Conservation (phyloP, 2,329 filamentous ascomycete genomes). For the Hymenoscyphus albidus region DNA sequence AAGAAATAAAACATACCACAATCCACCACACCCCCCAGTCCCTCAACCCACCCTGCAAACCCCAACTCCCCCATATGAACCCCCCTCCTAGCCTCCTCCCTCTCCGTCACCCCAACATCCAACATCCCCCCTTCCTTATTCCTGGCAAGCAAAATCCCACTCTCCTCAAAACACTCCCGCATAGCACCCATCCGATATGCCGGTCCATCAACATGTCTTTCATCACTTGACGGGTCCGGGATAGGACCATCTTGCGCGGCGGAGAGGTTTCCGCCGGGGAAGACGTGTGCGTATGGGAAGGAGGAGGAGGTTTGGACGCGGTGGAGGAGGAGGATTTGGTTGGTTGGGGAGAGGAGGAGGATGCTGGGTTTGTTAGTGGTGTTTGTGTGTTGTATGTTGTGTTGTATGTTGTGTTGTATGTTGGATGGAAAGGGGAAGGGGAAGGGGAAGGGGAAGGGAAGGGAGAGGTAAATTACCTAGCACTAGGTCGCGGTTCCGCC, state of each 20-base stretch:
- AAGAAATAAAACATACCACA: slow-evolving; percentile 45
- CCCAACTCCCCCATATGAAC: slow-evolving; percentile 64
- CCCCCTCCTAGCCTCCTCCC: slow-evolving; percentile 61
- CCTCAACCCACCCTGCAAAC: slow-evolving; percentile 63
- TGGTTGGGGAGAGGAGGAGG: slow-evolving; percentile 76
- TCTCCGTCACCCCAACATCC: slow-evolving; percentile 53
- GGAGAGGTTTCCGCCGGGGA: slow-evolving; percentile 85
- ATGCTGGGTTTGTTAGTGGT: slow-evolving; percentile 50
- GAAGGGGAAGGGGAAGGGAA: too few species aligned
- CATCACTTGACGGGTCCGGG: slow-evolving; percentile 43
- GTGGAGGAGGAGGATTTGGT: slow-evolving; percentile 84
- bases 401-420: not conserved
- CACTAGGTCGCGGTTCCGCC: slow-evolving; percentile 57
- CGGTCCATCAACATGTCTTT: slow-evolving; percentile 64
- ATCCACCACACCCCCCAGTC: slow-evolving; percentile 59
- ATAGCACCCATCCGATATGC: slow-evolving; percentile 81
- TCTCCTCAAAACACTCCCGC: slow-evolving; percentile 92
- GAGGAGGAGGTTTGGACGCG: slow-evolving; percentile 77
- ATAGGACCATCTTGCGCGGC: slow-evolving; percentile 67
- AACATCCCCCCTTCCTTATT: slow-evolving; percentile 52
- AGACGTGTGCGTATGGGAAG: slow-evolving; percentile 91
- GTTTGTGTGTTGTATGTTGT: not conserved
- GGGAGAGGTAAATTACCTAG: slow-evolving; percentile 44
- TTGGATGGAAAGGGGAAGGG: not conserved
- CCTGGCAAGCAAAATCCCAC: slow-evolving; percentile 68